phyloP scores from a whole-genome alignment of 345 rosid species.

The Eucalyptus melliodora region DNA sequence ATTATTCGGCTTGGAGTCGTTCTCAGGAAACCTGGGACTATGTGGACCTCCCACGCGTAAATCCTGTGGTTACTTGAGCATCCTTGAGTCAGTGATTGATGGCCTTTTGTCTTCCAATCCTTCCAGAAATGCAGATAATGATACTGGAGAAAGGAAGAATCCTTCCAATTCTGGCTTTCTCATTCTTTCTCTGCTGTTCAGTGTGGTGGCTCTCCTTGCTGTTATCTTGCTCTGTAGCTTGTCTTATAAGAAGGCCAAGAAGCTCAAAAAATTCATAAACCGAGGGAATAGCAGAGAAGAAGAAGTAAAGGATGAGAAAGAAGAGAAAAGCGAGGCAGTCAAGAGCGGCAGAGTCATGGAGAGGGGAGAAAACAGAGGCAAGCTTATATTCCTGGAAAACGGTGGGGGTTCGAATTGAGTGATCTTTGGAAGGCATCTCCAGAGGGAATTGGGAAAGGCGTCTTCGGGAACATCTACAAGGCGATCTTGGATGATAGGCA shows the following conservation, averaged over 20 bases:
- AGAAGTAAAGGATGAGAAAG: background rate
- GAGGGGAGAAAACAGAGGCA: background rate
- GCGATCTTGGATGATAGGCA: slow-evolving; percentile 13
- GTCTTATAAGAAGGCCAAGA: slow-evolving; percentile 9
- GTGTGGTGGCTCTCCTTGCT: slow-evolving; percentile 5
- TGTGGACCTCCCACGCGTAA: slow-evolving; percentile 2
- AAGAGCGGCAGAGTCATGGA: background rate
- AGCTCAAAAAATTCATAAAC: background rate
- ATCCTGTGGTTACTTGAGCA: background rate
- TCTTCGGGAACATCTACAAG: slow-evolving; percentile 32
- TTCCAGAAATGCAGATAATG: background rate
- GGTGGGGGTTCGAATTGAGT: slow-evolving; percentile 7
- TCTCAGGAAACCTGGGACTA: slow-evolving; percentile 1
- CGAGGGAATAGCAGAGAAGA: background rate
- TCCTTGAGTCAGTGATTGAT: background rate
- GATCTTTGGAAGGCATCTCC: slow-evolving; percentile 40
- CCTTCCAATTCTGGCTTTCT: background rate
- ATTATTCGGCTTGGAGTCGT: slow-evolving; percentile 3
- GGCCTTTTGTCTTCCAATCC: background rate
- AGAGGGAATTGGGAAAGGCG: slow-evolving; percentile 31
- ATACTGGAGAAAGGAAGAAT: background rate
- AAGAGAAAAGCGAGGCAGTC: background rate
- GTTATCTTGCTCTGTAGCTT: slow-evolving; percentile 13
- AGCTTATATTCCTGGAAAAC: slow-evolving; percentile 14
- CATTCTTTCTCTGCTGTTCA: slow-evolving; percentile 2